Conservation (phyloP, 306 rosid genomes). For the Casuarina equisetifolia region DNA sequence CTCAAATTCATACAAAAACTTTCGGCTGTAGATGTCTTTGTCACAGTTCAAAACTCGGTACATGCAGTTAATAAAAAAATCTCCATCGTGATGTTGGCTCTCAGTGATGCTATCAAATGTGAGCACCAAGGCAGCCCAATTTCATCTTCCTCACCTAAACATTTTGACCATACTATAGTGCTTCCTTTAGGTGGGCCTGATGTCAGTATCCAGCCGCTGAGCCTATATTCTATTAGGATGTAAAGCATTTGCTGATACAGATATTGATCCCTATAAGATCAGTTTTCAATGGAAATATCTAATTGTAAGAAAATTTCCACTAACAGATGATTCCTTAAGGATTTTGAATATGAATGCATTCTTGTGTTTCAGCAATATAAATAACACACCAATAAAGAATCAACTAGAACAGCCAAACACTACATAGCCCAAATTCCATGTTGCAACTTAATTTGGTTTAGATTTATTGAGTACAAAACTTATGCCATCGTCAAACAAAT, state of each 20-base stretch:
- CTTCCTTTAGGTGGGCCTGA: neutral
- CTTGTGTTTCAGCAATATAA: too few species aligned
- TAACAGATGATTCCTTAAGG: too few species aligned
- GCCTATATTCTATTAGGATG: neutral
- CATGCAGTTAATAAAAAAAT: neutral
- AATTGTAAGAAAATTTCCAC: too few species aligned
- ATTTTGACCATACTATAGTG: neutral
- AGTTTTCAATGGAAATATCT: neutral
- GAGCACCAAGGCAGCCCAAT: neutral
- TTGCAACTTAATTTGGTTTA: too few species aligned
- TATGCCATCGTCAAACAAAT: too few species aligned
- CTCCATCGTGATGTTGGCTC: neutral
- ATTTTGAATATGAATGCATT: too few species aligned
- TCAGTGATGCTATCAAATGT: neutral
- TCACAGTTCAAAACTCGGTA: neutral
- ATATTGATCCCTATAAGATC: neutral
- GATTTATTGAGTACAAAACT: too few species aligned
- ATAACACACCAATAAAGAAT: too few species aligned
- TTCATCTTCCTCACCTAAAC: neutral
- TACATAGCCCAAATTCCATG: too few species aligned
- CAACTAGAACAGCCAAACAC: too few species aligned
- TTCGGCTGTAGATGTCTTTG: neutral
- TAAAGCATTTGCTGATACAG: neutral
- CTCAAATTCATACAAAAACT: neutral
- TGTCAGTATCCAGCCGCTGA: neutral